Conservation (phyloP, 345 rosid genomes). For the Melastoma malabathricum region DNA sequence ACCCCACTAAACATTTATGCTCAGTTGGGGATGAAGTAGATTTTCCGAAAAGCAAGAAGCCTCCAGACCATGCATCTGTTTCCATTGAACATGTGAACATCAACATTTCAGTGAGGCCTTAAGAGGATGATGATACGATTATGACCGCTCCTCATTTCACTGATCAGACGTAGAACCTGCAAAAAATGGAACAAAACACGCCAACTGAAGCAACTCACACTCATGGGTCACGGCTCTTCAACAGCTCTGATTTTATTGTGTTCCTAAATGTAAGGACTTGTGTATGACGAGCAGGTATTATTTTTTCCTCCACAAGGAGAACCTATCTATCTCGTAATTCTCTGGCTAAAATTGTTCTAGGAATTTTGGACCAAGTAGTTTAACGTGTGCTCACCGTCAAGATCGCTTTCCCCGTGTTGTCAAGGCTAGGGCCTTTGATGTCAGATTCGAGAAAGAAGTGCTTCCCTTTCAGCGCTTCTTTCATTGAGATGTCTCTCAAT, state of each 20-base stretch:
- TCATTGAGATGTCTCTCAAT: conserved; percentile 64
- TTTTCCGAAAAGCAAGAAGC: no score
- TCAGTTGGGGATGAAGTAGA: no score
- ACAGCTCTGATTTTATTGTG: not conserved
- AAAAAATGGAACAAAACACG: conserved; percentile 8
- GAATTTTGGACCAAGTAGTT: not conserved
- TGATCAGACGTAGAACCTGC: conserved; percentile 76
- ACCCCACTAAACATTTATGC: no score
- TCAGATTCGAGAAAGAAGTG: conserved; percentile 78
- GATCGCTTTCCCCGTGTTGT: conserved; percentile 84
- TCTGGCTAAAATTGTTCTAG: not conserved
- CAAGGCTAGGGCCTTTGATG: conserved; percentile 66
- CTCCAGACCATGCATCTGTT: no score
- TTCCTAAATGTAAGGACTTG: no score
- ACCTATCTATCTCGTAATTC: no score
- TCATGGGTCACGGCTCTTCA: not conserved
- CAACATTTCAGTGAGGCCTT: conserved; percentile 40
- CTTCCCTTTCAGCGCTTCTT: conserved; percentile 51
- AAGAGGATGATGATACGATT: conserved; percentile 55
- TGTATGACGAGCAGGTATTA: no score
- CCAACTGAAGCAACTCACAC: not conserved
- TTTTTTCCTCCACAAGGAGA: no score
- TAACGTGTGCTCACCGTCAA: conserved; percentile 45
- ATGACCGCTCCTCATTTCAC: conserved; percentile 67
- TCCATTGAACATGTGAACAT: not conserved